These are phyloP conservation scores for Mariannaea sp. DNA, from an alignment of 2,329 filamentous ascomycete genomes.

Conservation along the genomic window DNA sequence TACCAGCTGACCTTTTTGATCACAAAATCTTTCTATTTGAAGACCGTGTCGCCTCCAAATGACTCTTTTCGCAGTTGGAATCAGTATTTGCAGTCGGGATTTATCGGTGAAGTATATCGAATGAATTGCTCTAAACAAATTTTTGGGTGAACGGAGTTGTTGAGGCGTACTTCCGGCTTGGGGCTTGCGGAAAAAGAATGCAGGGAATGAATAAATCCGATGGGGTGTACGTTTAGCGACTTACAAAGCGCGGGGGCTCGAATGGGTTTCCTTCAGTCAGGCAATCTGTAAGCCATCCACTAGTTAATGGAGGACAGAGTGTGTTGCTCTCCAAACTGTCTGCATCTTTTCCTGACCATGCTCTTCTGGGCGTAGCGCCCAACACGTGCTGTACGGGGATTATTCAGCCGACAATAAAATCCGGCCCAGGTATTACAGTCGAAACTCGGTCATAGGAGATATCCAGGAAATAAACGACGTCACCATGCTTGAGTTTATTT, in stretches of 20 bases:
- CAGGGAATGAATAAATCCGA: too few relatives aligned
- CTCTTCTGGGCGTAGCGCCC: neutral
- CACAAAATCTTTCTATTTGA: neutral
- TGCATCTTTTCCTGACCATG: neutral
- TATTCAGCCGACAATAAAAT: neutral
- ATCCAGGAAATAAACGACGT: neutral
- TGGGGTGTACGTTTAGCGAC: neutral
- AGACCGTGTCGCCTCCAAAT: neutral
- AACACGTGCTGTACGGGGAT: neutral
- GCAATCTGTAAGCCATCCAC: too few relatives aligned
- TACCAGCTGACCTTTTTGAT: neutral
- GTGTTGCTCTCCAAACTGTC: neutral
- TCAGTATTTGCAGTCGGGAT: slow-evolving; percentile 7
- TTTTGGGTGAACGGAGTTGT: too few relatives aligned
- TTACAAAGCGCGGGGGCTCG: neutral
- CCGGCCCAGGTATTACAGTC: neutral
- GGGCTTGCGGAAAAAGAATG: too few relatives aligned
- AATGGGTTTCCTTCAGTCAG: neutral
- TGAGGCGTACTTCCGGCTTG: too few relatives aligned
- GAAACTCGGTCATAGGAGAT: slow-evolving; percentile 3
- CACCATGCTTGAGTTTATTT: too few relatives aligned
- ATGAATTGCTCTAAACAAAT: too few relatives aligned
- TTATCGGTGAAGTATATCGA: slow-evolving; percentile 8
- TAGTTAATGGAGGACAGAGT: too few relatives aligned
- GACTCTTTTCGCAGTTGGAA: neutral